Evolutionary conservation across 2,329 filamentous ascomycete species (phyloP).

Genomic region (Beauveria sp.): DNA sequence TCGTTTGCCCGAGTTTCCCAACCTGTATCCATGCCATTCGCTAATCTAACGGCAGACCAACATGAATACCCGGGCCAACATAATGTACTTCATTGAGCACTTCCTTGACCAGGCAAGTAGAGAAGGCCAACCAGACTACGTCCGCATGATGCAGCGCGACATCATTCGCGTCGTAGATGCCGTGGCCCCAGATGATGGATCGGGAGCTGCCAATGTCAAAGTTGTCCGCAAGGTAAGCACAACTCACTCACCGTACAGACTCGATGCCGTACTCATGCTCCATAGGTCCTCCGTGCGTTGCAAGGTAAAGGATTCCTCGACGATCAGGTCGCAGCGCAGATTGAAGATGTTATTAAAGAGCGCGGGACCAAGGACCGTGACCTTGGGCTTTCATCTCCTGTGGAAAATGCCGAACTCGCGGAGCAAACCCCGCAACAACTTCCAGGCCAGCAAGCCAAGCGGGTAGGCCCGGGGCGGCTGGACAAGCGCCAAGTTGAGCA

Average conservation of each 20-base stretch:
- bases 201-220: conserved; percentile 87
- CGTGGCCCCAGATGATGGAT: conserved; percentile 79
- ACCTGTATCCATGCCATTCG: neutral
- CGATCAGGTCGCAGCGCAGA: conserved; percentile 66
- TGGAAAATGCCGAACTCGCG: conserved; percentile 31
- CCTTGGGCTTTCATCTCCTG: conserved; percentile 43
- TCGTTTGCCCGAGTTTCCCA: conserved; percentile 19
- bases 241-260: neutral
- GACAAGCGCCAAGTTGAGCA: conserved; percentile 91
- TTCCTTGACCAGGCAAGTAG: conserved; percentile 80
- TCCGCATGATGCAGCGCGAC: conserved; percentile 91
- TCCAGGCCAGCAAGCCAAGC: conserved; percentile 27
- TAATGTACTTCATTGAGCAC: conserved; percentile 98
- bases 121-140: conserved; percentile 70
- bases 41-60: conserved; percentile 52
- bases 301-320: conserved; percentile 65
- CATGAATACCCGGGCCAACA: conserved; percentile 96
- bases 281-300: conserved; percentile 61
- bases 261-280: neutral
- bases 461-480: conserved; percentile 35
- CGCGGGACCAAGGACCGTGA: conserved; percentile 60
- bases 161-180: conserved; percentile 87
- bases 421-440: conserved; percentile 35
- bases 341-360: conserved; percentile 76
- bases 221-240: conserved; percentile 69